These are phyloP conservation scores for Euryodendron excelsum DNA, from an alignment of 148 eudicot species.

Conservation along the genomic window DNA sequence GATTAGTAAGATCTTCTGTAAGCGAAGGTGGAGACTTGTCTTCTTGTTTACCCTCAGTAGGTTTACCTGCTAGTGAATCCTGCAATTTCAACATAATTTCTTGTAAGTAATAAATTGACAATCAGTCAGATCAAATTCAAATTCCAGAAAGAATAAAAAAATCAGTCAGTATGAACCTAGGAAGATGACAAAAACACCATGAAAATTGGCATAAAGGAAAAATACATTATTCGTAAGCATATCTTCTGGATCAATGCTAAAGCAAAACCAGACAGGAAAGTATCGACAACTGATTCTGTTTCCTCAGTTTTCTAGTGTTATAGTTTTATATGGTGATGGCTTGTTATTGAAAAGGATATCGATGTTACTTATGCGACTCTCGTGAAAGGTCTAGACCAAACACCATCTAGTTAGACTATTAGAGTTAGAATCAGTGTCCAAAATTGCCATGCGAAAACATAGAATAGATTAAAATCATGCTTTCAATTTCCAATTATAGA, in stretches of 20 bases:
- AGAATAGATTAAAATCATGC: no score
- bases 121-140: not conserved
- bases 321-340: no score
- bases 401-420: no score
- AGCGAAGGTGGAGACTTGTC: constrained; percentile 20
- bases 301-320: not conserved
- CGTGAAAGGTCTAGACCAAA: no score
- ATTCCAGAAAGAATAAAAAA: not conserved
- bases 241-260: not conserved
- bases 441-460: no score
- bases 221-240: not conserved
- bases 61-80: constrained; percentile 40
- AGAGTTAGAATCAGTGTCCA: no score
- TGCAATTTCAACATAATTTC: constrained; percentile 27
- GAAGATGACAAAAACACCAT: not conserved
- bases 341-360: no score
- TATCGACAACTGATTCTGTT: not conserved
- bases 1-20: constrained; percentile 25
- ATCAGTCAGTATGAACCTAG: not conserved
- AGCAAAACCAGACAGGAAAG: no score
- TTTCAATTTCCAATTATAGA: not conserved
- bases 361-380: no score
- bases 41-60: constrained; percentile 27
- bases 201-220: no score
- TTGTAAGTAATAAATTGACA: not conserved